Evolutionary conservation across 768 basidiomycete species (phyloP).

Genomic region (Lentinula edodes): DNA sequence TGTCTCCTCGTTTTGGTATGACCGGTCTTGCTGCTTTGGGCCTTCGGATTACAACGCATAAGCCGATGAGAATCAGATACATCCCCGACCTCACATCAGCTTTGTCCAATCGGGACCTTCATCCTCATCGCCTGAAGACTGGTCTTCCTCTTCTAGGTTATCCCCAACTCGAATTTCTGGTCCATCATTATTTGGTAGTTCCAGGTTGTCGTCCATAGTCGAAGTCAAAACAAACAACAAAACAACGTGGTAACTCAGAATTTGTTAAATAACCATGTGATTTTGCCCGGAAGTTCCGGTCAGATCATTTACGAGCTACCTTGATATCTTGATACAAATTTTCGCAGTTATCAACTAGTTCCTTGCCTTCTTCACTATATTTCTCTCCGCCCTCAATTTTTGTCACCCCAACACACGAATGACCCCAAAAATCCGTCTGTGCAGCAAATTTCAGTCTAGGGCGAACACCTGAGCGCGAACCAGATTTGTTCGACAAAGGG

Average conservation of each 20-base stretch:
- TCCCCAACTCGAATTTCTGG: constrained; percentile 20
- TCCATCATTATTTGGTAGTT: constrained; percentile 31
- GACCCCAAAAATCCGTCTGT: constrained; percentile 52
- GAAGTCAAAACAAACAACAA: too few relatives aligned
- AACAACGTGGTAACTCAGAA: not conserved
- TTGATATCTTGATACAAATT: constrained; percentile 33
- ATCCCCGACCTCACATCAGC: constrained; percentile 42
- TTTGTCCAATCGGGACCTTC: constrained; percentile 80
- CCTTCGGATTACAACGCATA: constrained; percentile 16
- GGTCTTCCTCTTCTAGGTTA: constrained; percentile 35
- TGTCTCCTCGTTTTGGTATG: constrained; percentile 95
- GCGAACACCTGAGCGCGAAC: not conserved
- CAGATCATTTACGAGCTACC: not conserved
- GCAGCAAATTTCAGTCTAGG: constrained; percentile 49
- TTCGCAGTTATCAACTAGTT: constrained; percentile 54
- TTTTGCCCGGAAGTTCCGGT: too few relatives aligned
- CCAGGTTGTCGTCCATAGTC: constrained; percentile 60
- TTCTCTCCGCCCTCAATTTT: constrained; percentile 48
- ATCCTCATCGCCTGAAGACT: constrained; percentile 65
- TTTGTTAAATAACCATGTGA: not conserved
- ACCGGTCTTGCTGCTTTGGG: constrained; percentile 49
- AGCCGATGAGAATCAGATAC: constrained; percentile 8
- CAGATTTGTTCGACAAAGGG: constrained; percentile 11
- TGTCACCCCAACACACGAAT: constrained; percentile 41
- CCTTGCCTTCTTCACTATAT: constrained; percentile 38